Conservation (phyloP, 371 early-diverging fungal species). For the Mortierella sp. region DNA sequence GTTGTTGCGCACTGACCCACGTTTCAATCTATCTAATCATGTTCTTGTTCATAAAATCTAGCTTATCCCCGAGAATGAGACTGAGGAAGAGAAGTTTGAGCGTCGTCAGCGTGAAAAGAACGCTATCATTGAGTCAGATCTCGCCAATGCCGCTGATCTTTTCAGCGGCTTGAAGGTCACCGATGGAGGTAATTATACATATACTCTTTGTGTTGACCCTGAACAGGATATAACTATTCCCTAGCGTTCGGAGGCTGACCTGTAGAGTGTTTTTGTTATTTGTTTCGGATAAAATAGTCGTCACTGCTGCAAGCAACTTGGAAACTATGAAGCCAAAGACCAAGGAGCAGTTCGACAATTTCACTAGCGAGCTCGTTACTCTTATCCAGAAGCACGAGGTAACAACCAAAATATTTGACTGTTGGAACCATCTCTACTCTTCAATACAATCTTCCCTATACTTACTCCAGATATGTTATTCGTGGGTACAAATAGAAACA, state of each 20-base stretch:
- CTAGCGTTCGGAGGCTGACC: background rate
- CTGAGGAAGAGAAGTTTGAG: conserved; percentile 59
- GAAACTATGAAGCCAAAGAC: conserved; percentile 84
- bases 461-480: background rate
- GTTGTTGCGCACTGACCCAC: background rate
- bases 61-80: conserved; percentile 57
- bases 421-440: background rate
- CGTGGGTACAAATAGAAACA: conserved; percentile 36
- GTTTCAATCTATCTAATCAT: background rate
- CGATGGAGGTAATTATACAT: conserved; percentile 21
- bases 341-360: conserved; percentile 87
- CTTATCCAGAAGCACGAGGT: conserved; percentile 81
- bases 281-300: conserved; percentile 32
- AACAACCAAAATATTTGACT: conserved; percentile 2
- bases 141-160: conserved; percentile 87
- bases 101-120: conserved; percentile 57
- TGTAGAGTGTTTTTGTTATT: background rate
- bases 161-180: conserved; percentile 80
- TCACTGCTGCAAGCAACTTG: conserved; percentile 62
- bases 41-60: background rate
- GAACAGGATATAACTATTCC: background rate
- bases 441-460: no score
- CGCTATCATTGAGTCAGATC: conserved; percentile 83
- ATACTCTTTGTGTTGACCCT: background rate
- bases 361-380: conserved; percentile 75